A percentile compares a stretch with the other conserved stretches of the same genome.
Conservation (phyloP, 208 protist genomes). For the Lotmaria passim region DNA sequence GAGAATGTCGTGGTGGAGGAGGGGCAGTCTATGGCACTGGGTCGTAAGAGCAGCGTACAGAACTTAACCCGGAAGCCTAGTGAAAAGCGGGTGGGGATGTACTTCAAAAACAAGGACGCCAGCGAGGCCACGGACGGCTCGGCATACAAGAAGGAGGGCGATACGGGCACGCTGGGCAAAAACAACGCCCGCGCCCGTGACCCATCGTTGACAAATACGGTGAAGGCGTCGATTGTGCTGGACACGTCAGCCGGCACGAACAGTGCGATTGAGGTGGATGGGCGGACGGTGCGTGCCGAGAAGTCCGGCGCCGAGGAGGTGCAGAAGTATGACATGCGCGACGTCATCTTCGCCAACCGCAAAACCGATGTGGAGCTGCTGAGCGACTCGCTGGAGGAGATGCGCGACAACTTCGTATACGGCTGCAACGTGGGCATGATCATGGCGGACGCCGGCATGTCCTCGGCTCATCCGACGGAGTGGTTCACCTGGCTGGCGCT, state of each 20-base stretch:
- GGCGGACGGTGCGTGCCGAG: slow-evolving; percentile 48
- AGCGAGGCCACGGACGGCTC: slow-evolving; percentile 37
- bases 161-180: slow-evolving; percentile 46
- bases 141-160: slow-evolving; percentile 79
- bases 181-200: slow-evolving; percentile 33
- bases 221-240: slow-evolving; percentile 63
- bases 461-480: slow-evolving; percentile 41
- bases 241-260: slow-evolving; percentile 31
- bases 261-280: slow-evolving; percentile 50
- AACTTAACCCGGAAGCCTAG: slow-evolving; percentile 56
- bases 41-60: slow-evolving; percentile 43
- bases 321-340: slow-evolving; percentile 72
- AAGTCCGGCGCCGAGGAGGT: slow-evolving; percentile 64
- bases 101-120: slow-evolving; percentile 80
- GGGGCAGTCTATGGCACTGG: slow-evolving; percentile 41
- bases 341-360: slow-evolving; percentile 49
- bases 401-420: slow-evolving; percentile 62
- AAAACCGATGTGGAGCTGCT: slow-evolving; percentile 43
- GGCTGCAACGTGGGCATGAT: slow-evolving; percentile 73
- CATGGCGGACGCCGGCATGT: slow-evolving; percentile 63
- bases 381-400: slow-evolving; percentile 59
- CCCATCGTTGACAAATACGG: slow-evolving; percentile 51
- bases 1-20: slow-evolving; percentile 37
- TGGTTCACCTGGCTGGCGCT: slow-evolving; percentile 77
- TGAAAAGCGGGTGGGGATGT: slow-evolving; percentile 80